Percentiles rank a stretch among this genome's conserved stretches.
phyloP scores from a whole-genome alignment of 2,329 filamentous ascomycete genomes.

The Colletotrichum chrysophilum region DNA sequence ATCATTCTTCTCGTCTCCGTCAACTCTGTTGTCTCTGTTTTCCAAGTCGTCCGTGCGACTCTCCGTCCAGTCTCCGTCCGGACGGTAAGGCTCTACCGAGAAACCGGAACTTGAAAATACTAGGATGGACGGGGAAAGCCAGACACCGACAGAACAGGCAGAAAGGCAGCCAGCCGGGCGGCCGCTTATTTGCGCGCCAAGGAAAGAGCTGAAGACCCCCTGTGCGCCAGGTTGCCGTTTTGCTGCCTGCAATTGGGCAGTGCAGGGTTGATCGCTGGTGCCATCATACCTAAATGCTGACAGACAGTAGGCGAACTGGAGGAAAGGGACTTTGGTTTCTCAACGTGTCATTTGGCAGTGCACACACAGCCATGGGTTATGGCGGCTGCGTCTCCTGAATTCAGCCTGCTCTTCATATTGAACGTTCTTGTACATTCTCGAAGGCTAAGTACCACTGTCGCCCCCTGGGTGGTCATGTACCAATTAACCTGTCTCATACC shows the following conservation, averaged over 20 bases:
- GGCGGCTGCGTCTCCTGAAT: not conserved
- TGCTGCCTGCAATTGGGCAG: not conserved
- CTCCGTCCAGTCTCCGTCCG: not conserved
- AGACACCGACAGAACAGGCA: not conserved
- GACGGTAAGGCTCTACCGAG: not conserved
- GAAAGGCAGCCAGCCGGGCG: not conserved
- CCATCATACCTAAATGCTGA: not conserved
- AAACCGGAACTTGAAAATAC: not conserved
- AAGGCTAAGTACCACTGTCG: not conserved
- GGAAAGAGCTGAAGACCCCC: not conserved
- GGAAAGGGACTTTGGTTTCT: not conserved
- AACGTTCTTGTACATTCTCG: not conserved
- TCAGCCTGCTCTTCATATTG: not conserved
- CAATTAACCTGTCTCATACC: not conserved
- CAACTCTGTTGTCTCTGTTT: not conserved
- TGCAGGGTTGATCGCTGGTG: not conserved
- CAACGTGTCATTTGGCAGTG: not conserved
- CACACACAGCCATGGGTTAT: not conserved
- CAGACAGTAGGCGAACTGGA: not conserved
- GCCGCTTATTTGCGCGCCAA: not conserved
- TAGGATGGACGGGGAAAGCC: not conserved
- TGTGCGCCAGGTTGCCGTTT: not conserved
- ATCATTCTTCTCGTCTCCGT: not conserved
- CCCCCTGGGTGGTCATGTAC: not conserved
- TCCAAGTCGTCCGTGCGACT: not conserved